phyloP scores from a whole-genome alignment of 306 rosid species.

The Cicer bijugum region DNA sequence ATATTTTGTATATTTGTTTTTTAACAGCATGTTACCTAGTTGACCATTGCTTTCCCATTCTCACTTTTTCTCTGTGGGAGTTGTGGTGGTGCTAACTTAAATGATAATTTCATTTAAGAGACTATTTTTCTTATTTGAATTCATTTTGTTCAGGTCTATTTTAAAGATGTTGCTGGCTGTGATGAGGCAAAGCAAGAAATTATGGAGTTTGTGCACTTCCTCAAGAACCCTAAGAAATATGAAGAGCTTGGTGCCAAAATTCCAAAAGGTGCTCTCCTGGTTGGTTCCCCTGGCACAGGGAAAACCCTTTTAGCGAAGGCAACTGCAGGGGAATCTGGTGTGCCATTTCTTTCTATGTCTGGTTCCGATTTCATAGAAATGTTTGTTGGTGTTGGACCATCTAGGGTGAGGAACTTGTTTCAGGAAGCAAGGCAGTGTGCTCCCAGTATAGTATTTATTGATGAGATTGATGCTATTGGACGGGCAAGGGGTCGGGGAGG shows the following conservation, averaged over 20 bases:
- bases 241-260: conserved; percentile 96
- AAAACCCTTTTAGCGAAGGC: conserved; percentile 98
- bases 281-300: conserved; percentile 98
- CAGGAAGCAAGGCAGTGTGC: conserved; percentile 96
- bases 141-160: conserved; percentile 61
- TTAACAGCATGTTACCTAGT: conserved; percentile 3
- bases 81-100: neutral
- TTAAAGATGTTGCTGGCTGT: conserved; percentile 97
- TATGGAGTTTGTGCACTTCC: conserved; percentile 98
- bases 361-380: conserved; percentile 97
- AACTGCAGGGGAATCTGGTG: conserved; percentile 97
- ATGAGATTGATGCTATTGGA: conserved; percentile 98
- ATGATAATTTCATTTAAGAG: conserved; percentile 14
- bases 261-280: conserved; percentile 95
- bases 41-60: neutral
- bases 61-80: conserved; percentile 29
- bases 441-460: conserved; percentile 93
- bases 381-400: conserved; percentile 98
- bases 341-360: conserved; percentile 90
- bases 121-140: conserved; percentile 3
- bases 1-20: conserved; percentile 31
- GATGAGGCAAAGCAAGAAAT: conserved; percentile 97
- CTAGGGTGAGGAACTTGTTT: conserved; percentile 95
- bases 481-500: conserved; percentile 98
- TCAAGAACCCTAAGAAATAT: conserved; percentile 87